These are phyloP conservation scores for Rauvolfia tetraphylla DNA, from an alignment of 257 asterid species.

Conservation along the genomic window DNA sequence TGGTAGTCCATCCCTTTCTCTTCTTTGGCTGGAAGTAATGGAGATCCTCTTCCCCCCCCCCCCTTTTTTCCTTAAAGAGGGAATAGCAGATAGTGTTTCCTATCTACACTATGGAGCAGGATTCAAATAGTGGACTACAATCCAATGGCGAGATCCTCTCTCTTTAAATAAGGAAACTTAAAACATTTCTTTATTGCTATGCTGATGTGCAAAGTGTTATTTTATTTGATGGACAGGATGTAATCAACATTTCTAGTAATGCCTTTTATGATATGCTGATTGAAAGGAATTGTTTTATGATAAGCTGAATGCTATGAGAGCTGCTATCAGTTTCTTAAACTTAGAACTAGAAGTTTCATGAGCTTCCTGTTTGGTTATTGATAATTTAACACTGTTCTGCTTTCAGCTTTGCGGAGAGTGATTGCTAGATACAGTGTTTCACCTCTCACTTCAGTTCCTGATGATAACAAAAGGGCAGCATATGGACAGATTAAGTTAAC, in stretches of 20 bases:
- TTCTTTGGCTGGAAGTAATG: not conserved
- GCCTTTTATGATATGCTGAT: not conserved
- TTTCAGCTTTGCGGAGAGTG: conserved; percentile 81
- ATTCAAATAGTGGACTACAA: not conserved
- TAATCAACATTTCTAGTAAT: not conserved
- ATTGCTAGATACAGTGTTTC: conserved; percentile 53
- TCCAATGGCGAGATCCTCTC: not conserved
- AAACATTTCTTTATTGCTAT: not conserved
- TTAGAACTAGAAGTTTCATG: not conserved
- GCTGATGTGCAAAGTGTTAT: not conserved
- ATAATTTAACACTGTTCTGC: conserved; percentile 23
- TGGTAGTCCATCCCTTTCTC: not conserved
- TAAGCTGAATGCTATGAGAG: not conserved
- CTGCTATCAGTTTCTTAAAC: not conserved
- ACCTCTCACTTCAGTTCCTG: conserved; percentile 56
- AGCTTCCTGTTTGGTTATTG: not conserved
- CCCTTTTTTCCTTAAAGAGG: not conserved
- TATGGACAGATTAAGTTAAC: conserved; percentile 65
- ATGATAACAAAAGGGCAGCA: conserved; percentile 54
- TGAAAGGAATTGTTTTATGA: too few species aligned
- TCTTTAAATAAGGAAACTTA: not conserved
- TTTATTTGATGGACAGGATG: not conserved
- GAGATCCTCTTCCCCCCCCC: not conserved
- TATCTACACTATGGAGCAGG: not conserved
- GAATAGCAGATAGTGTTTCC: not conserved